These are phyloP conservation scores for Lotmaria passim DNA, from an alignment of 208 protist species.

Conservation along the genomic window DNA sequence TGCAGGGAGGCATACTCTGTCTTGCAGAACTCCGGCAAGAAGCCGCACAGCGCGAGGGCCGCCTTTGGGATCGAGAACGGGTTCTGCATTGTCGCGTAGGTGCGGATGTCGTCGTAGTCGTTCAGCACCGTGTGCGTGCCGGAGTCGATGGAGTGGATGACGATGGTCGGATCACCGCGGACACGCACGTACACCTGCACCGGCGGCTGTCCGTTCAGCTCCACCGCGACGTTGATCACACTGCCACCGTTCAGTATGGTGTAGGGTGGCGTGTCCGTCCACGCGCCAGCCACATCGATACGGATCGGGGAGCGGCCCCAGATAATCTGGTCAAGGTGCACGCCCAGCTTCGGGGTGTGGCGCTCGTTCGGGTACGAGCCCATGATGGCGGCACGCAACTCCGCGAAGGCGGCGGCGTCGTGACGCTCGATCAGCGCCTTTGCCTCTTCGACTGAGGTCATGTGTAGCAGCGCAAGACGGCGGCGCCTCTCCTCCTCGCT, in stretches of 20 bases:
- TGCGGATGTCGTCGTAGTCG: slow-evolving; percentile 49
- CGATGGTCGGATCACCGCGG: slow-evolving; percentile 30
- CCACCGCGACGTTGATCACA: slow-evolving; percentile 67
- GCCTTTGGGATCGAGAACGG: slow-evolving; percentile 73
- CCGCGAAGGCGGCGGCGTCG: slow-evolving; percentile 30
- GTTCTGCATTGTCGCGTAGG: slow-evolving; percentile 45
- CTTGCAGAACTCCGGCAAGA: slow-evolving; percentile 51
- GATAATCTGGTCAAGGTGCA: slow-evolving; percentile 54
- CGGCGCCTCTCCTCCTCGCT: neutral
- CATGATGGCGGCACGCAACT: slow-evolving; percentile 26
- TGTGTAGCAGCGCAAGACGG: slow-evolving; percentile 19
- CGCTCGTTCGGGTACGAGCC: slow-evolving; percentile 25
- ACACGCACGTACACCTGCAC: slow-evolving; percentile 55
- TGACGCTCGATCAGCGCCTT: slow-evolving; percentile 14
- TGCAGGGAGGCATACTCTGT: slow-evolving; percentile 35
- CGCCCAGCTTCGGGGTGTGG: slow-evolving; percentile 26
- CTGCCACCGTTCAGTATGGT: slow-evolving; percentile 51
- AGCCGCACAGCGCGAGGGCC: slow-evolving; percentile 52
- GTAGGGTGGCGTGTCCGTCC: slow-evolving; percentile 76
- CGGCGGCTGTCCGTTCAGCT: slow-evolving; percentile 59
- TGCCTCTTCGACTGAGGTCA: slow-evolving; percentile 4
- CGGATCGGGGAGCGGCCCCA: slow-evolving; percentile 55
- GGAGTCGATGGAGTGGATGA: slow-evolving; percentile 54
- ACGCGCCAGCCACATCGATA: slow-evolving; percentile 65
- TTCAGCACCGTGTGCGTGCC: slow-evolving; percentile 25